Evolutionary conservation across 352 stramenopile species (phyloP), one percentile per base, ranked within the genome.

Genomic region (Phytophthora meadii): DNA sequence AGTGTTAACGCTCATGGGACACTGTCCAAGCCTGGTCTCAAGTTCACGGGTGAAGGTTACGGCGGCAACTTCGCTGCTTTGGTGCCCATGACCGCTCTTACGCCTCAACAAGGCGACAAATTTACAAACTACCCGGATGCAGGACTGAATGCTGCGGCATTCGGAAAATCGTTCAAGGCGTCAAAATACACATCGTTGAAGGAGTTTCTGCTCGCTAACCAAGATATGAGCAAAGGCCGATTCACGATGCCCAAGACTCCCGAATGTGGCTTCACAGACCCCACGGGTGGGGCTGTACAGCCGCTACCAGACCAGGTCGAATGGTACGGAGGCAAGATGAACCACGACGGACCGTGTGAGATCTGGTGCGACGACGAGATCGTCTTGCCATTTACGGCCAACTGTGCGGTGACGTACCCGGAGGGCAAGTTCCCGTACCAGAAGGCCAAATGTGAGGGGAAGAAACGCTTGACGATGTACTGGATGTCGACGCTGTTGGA

Each of bases 351-450:
- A 14, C 72, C 75, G n/a, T 83, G 75, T 19, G 75, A 84, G 66
- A 65, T 65, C 11, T 84, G 72, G 69, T 84, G 72, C 42, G 75
- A 84, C 32, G 40, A 84, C 52, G 70, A 78, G 27, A 73, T 84
- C 17, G 69, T 72, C 7, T 30, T 83, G 14, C 61, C 61, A n/a
- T 78, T 79, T 47, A 72, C 68, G 4, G 60, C 56, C 14, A 68
- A 83, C 49, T 83, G 75, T 61, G 68, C 64, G 37, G 59, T 67
- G 36, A 56, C 59, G 40, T 74, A 74, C 36, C 56, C 62, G 40
- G 58, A 63, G 5, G 42, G 58, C 24, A 52, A 76, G 28, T 73
- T 77, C 58, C 62, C 71, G 34, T 79, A 77, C 55, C 50, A 45
- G 9, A 70, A 80, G 32, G 17, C 61, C 41, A 68, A 67, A 55